phyloP scores from a whole-genome alignment of 176 grass and related monocot species.

The Cenchrus fungigraminus region DNA sequence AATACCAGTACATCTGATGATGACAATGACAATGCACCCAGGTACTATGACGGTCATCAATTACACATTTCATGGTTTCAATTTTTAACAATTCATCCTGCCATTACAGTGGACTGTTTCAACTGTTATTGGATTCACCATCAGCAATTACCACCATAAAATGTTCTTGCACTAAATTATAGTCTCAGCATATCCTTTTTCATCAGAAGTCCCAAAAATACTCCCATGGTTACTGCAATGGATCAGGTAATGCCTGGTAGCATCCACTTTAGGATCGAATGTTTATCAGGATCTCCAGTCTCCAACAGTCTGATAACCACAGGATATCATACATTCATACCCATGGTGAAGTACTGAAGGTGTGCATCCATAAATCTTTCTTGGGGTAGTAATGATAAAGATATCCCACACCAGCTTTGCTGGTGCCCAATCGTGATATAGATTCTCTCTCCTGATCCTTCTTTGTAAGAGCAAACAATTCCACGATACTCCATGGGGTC shows the following conservation, averaged over 20 bases:
- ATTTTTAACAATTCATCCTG: conserved; percentile 1
- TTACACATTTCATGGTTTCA: conserved; percentile 32
- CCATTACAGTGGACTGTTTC: background rate
- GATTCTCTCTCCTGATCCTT: conserved; percentile 40
- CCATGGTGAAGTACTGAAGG: background rate
- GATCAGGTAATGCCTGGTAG: conserved; percentile 18
- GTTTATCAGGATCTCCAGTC: conserved; percentile 1
- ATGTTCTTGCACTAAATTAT: conserved; percentile 24
- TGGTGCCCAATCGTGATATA: conserved; percentile 25
- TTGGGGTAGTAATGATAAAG: conserved; percentile 23
- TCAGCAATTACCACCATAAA: conserved; percentile 21
- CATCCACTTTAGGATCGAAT: conserved; percentile 19
- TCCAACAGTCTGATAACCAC: conserved; percentile 8
- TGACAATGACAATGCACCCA: conserved; percentile 18
- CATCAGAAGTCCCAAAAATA: conserved; percentile 21
- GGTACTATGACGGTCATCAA: conserved; percentile 14
- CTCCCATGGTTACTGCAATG: conserved; percentile 11
- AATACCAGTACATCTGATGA: background rate
- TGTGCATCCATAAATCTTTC: conserved; percentile 23
- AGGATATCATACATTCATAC: background rate
- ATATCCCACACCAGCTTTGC: conserved; percentile 16
- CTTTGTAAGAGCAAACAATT: conserved; percentile 15
- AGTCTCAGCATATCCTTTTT: background rate
- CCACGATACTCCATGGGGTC: background rate
- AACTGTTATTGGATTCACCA: background rate